These are phyloP conservation scores for Acer negundo DNA, from an alignment of 345 rosid species.

Conservation along the genomic window DNA sequence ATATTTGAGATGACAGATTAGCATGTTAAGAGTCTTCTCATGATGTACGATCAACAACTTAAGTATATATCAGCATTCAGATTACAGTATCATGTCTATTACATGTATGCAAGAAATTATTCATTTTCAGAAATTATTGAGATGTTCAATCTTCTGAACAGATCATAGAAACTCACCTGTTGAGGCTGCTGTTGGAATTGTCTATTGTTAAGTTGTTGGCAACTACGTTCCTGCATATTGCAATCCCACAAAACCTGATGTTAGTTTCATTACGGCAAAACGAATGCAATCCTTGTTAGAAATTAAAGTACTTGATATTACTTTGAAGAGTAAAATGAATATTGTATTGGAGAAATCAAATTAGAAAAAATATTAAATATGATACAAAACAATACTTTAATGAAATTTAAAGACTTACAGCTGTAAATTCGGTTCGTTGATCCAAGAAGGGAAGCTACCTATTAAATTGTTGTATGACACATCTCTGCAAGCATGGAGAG, in stretches of 20 bases:
- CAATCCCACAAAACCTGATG: constrained; percentile 11
- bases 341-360: background rate
- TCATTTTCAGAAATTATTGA: background rate
- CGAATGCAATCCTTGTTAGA: background rate
- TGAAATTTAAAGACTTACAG: constrained; percentile 43
- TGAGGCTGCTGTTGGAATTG: constrained; percentile 28
- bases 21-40: background rate
- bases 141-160: constrained; percentile 1
- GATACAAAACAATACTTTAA: background rate
- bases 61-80: background rate
- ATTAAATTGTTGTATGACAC: constrained; percentile 69
- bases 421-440: constrained; percentile 37
- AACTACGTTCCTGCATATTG: constrained; percentile 64
- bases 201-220: constrained; percentile 65
- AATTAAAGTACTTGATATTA: background rate
- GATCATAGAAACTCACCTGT: constrained; percentile 34
- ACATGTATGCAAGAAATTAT: background rate
- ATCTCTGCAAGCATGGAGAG: constrained; percentile 52
- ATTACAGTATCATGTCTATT: background rate
- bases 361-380: background rate
- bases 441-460: constrained; percentile 75
- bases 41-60: background rate
- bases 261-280: constrained; percentile 17
- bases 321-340: background rate
- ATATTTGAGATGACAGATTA: background rate